Base-by-base conservation (phyloP, 345 rosid species). In the Barbarea vulgaris region DNA sequence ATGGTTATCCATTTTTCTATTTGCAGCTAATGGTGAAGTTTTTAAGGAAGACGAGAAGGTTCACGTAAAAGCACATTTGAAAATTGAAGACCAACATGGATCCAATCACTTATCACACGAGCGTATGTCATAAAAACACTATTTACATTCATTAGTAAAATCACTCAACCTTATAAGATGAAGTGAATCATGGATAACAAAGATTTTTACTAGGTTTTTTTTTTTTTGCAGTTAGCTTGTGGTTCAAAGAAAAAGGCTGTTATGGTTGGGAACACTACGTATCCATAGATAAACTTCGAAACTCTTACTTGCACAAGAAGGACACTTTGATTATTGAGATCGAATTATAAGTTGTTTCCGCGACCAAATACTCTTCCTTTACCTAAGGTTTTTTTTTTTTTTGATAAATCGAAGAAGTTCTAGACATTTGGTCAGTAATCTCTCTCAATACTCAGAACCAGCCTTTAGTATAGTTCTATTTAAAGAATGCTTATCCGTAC, bases 301-400 rank as follows among this genome's bases (percentile, higher is more conserved):
- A 42, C 6, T 2, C 21, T 28, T 69, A 55, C 10, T 42, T 69
- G 73, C 64, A 41, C 42, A 42, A 69, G 14, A 4, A 69, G 7
- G 42, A 42, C 13, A 28, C 42, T 28, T 28, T 69, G 31, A 42
- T 41, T 4, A 21, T 69, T 55, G 55, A 52, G 51, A 12, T 69
- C 21, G 31, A 56, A 18, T 69, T 69, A 14, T 0, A 69, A 28
- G 44, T 56, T 42, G 33, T 69, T 69, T 69, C 74, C 21, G 4
- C 12, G 3, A 68, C 63, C 51, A 27, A 53, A 10, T 54, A 39
- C 51, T 68, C 62, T 51, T 8, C 59, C 9, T 47, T 30, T 46
- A 64, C 14, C 7, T 64, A n/a, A n/a, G n/a, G n/a, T n/a, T n/a
- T n/a, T n/a, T n/a, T n/a, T n/a, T n/a, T n/a, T n/a, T n/a, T n/a